Evolutionary conservation across 176 grass and related monocot genomes (phyloP), one percentile per base, ranked within the genome.

Genomic region (Dendrocalamus sinicus): DNA sequence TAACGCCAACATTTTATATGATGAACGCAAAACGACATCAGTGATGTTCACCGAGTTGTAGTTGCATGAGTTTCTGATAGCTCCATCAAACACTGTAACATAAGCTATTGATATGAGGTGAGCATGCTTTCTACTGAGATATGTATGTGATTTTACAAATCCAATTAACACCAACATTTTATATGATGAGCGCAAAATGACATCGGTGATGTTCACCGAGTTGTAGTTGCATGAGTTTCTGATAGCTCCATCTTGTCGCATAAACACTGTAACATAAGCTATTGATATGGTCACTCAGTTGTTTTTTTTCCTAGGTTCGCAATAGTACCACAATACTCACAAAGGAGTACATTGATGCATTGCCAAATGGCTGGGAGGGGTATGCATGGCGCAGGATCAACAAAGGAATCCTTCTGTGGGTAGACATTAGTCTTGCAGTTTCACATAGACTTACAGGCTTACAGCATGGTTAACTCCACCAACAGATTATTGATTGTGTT

Each of bases 301-400:
- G 3, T 32, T 45, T 79, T 87, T 87, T 75, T 65, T 77, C 72
- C 14, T 85, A 98, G 96, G 96, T 98, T 67, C 86, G 91, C 70
- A 98, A 98, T 72, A 98, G 96, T 86, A 92, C 96, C 30, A 98
- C 93, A 54, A 78, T 98, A 92, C 93, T 98, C 7, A 98, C 96
- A 28, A 95, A 94, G 60, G 96, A 95, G 86, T 98, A 94, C 45
- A 95, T 98, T 79, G 96, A 98, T 91, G 83, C 93, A 77, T 69
- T 98, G 67, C 93, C 88, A 86, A 89, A 95, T 95, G 96, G 96
- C 57, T 98, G 96, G 96, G 88, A 95, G 82, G 93, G 94, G 35
- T 98, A 98, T 87, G 96, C 96, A 73, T 98, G 96, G 96, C 90
- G 64, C 61, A 92, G 96, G 75, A 95, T 98, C 77, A 98, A 98